Conservation (phyloP, 495 filamentous ascomycete genomes). For the Penicillium chermesinum region DNA sequence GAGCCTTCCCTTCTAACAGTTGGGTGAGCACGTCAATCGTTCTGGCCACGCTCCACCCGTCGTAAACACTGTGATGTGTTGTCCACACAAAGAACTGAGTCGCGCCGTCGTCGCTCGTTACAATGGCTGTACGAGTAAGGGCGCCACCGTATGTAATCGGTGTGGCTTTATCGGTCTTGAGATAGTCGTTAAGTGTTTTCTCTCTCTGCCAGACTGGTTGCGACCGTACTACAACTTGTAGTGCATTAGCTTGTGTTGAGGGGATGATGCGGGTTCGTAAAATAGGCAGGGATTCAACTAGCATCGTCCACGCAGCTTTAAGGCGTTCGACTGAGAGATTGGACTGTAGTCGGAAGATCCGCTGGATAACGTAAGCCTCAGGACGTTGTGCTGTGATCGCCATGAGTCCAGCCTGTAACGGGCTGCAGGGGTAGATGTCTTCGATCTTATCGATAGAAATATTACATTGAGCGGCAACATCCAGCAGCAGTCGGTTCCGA, state of each 20-base stretch:
- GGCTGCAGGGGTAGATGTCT: slow-evolving; percentile 49
- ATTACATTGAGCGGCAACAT: not conserved
- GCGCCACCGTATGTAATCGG: not conserved
- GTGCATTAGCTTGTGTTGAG: not conserved
- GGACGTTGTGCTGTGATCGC: slow-evolving; percentile 42
- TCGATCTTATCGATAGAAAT: slow-evolving; percentile 26
- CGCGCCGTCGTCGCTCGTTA: not conserved
- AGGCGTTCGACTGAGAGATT: not conserved
- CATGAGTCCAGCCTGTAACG: slow-evolving; percentile 36
- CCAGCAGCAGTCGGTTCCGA: not conserved
- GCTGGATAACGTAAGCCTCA: slow-evolving; percentile 45
- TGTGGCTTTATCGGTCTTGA: not conserved
- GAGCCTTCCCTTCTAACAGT: slow-evolving; percentile 17
- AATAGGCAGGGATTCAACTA: slow-evolving; percentile 23
- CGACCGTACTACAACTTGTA: not conserved
- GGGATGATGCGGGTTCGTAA: slow-evolving; percentile 36
- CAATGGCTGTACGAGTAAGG: not conserved
- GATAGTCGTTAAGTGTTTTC: not conserved
- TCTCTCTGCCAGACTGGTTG: not conserved
- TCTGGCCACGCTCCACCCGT: slow-evolving; percentile 51
- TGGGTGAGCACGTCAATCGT: slow-evolving; percentile 41
- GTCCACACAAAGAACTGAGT: slow-evolving; percentile 23
- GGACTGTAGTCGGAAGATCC: slow-evolving; percentile 11
- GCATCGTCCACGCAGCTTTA: slow-evolving; percentile 29
- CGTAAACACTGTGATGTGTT: slow-evolving; percentile 60